These are phyloP conservation scores for Paracoccidioides brasiliensis DNA, from an alignment of 2,329 filamentous ascomycete genomes.

Conservation along the genomic window DNA sequence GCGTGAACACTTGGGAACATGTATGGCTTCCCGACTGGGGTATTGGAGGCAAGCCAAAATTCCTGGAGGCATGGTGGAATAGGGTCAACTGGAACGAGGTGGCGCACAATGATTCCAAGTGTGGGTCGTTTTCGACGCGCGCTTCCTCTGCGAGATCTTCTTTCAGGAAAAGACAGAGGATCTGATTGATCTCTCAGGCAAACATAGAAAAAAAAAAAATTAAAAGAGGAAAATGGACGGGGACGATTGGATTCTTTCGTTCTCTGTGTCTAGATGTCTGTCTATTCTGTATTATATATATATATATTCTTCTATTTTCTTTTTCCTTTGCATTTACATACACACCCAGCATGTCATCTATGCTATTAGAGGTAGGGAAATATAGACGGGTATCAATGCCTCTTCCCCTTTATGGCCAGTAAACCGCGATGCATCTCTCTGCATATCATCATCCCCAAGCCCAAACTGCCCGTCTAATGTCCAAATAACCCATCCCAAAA, in stretches of 20 bases:
- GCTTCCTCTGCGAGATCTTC: not conserved
- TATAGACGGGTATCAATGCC: not conserved
- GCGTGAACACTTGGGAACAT: conserved; percentile 95
- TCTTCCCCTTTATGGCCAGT: not conserved
- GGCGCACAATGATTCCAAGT: conserved; percentile 27
- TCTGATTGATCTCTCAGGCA: not conserved
- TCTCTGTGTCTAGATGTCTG: conserved; percentile 1
- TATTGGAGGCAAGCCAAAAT: conserved; percentile 59
- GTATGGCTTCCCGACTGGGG: conserved; percentile 78
- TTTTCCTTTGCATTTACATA: not conserved
- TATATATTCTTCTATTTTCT: conserved; percentile 1
- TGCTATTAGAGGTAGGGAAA: not conserved
- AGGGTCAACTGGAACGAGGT: conserved; percentile 75
- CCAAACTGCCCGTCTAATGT: not conserved
- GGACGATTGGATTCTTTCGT: not conserved
- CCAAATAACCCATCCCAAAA: not conserved
- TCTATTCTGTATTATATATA: conserved; percentile 6
- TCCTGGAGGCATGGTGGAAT: conserved; percentile 74
- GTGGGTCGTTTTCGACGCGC: conserved; percentile 3
- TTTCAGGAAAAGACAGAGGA: not conserved
- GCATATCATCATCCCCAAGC: not conserved
- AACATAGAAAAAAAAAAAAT: not conserved
- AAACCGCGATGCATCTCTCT: not conserved
- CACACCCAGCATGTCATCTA: not conserved
- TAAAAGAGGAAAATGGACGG: not conserved